These are phyloP conservation scores for Neonectria coccinea DNA, from an alignment of 2,329 filamentous ascomycete species.

Conservation along the genomic window DNA sequence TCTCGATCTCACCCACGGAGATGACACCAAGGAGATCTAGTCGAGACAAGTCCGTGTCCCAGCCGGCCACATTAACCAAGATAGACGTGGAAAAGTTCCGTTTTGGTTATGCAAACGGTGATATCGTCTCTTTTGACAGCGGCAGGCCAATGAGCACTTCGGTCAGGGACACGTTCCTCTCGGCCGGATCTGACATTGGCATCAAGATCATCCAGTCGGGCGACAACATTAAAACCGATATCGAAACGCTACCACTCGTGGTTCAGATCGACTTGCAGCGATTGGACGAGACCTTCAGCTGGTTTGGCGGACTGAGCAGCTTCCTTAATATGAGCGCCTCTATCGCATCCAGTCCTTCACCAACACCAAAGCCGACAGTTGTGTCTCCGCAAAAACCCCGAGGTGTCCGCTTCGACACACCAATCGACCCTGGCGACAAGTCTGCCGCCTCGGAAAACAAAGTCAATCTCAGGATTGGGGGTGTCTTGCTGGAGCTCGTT, in stretches of 20 bases:
- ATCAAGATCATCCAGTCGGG: slow-evolving; percentile 62
- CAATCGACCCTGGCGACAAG: slow-evolving; percentile 61
- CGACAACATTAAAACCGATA: slow-evolving; percentile 65
- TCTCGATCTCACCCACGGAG: slow-evolving; percentile 44
- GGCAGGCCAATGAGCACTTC: slow-evolving; percentile 69
- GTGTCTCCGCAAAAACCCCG: slow-evolving; percentile 60
- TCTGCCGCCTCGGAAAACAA: slow-evolving; percentile 69
- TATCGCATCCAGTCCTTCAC: slow-evolving; percentile 78
- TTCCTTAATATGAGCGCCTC: slow-evolving; percentile 90
- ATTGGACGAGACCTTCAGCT: slow-evolving; percentile 86
- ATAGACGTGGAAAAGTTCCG: slow-evolving; percentile 68
- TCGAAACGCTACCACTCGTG: slow-evolving; percentile 82
- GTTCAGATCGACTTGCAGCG: slow-evolving; percentile 81
- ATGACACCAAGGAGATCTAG: slow-evolving; percentile 21
- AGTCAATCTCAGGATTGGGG: slow-evolving; percentile 80
- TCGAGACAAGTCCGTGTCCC: slow-evolving; percentile 43
- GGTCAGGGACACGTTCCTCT: slow-evolving; percentile 68
- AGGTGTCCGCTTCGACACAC: slow-evolving; percentile 70
- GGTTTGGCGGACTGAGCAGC: slow-evolving; percentile 92
- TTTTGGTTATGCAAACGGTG: slow-evolving; percentile 71
- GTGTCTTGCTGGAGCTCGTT: slow-evolving; percentile 79
- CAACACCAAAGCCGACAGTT: slow-evolving; percentile 52
- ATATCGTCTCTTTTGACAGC: slow-evolving; percentile 73
- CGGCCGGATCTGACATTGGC: slow-evolving; percentile 68
- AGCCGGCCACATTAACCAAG: slow-evolving; percentile 47